Evolutionary conservation across 345 rosid species (phyloP).

Genomic region (Salix dunnii): DNA sequence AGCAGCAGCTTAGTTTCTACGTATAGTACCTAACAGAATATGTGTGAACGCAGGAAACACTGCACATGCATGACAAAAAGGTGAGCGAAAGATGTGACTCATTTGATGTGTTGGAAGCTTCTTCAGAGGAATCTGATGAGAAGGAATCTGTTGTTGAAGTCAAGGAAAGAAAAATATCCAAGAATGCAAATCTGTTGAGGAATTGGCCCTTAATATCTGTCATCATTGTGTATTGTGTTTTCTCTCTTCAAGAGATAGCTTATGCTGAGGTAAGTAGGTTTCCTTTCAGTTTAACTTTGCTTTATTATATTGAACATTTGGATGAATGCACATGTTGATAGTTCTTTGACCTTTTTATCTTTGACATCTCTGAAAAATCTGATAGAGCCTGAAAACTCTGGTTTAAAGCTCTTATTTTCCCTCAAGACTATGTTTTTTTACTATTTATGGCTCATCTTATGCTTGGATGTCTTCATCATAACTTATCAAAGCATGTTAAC

Average conservation of each 20-base stretch:
- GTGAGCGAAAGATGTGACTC: slow-evolving; percentile 2
- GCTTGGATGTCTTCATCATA: too few species aligned
- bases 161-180: slow-evolving; percentile 14
- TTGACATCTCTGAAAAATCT: too few species aligned
- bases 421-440: too few species aligned
- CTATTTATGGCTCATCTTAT: too few species aligned
- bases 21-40: too few species aligned
- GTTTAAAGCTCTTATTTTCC: too few species aligned
- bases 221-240: slow-evolving; percentile 54
- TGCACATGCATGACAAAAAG: slow-evolving; percentile 39
- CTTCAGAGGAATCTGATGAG: slow-evolving; percentile 26
- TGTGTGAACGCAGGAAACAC: slow-evolving; percentile 40
- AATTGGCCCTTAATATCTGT: slow-evolving; percentile 61
- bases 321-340: too few species aligned
- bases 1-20: too few species aligned
- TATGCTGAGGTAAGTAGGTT: slow-evolving; percentile 45
- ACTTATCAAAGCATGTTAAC: too few species aligned
- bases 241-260: slow-evolving; percentile 65
- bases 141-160: slow-evolving; percentile 8
- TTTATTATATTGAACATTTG: too few species aligned
- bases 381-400: too few species aligned
- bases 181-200: slow-evolving; percentile 37
- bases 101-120: slow-evolving; percentile 14
- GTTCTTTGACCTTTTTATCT: too few species aligned
- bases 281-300: background rate